A percentile compares a stretch with the other conserved stretches of the same genome.
Evolutionary conservation across 495 filamentous ascomycete genomes (phyloP).

Genomic region (Daldinia loculata): DNA sequence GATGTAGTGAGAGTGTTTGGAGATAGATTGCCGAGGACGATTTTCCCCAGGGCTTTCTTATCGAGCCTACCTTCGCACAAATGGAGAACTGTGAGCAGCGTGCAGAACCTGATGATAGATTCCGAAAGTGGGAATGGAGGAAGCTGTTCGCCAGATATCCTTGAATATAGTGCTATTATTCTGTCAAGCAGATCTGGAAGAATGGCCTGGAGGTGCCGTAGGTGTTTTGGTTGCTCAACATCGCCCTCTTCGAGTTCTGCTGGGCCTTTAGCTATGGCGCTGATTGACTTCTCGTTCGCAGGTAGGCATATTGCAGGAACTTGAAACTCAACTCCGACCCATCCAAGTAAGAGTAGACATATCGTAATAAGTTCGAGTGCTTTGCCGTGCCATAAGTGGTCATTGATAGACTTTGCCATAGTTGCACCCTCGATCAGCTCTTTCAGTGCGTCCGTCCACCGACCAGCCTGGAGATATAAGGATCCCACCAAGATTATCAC

Average conservation of each 20-base stretch:
- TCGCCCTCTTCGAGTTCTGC: conserved; percentile 55
- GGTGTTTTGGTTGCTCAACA: conserved; percentile 52
- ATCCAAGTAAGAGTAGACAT: conserved; percentile 82
- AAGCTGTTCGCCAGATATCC: conserved; percentile 81
- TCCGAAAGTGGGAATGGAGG: conserved; percentile 85
- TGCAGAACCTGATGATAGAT: conserved; percentile 79
- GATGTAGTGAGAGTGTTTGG: conserved; percentile 50
- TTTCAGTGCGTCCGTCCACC: conserved; percentile 88
- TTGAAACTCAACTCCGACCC: conserved; percentile 87
- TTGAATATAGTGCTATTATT: conserved; percentile 82
- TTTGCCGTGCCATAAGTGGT: conserved; percentile 97
- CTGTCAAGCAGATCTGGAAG: conserved; percentile 73
- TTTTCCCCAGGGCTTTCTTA: conserved; percentile 70
- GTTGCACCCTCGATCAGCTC: conserved; percentile 83
- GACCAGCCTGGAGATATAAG: conserved; percentile 85
- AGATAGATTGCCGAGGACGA: conserved; percentile 60
- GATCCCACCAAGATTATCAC: conserved; percentile 83
- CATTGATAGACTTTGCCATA: conserved; percentile 79
- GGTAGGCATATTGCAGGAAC: conserved; percentile 65
- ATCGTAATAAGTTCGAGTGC: conserved; percentile 87
- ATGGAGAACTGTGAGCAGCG: conserved; percentile 75
- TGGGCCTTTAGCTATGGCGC: conserved; percentile 56
- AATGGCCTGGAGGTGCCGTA: conserved; percentile 53
- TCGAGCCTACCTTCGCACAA: conserved; percentile 72
- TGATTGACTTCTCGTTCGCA: conserved; percentile 55